These are phyloP conservation scores for Botrytis galanthina DNA, from an alignment of 2,329 filamentous ascomycete genomes.

Conservation along the genomic window DNA sequence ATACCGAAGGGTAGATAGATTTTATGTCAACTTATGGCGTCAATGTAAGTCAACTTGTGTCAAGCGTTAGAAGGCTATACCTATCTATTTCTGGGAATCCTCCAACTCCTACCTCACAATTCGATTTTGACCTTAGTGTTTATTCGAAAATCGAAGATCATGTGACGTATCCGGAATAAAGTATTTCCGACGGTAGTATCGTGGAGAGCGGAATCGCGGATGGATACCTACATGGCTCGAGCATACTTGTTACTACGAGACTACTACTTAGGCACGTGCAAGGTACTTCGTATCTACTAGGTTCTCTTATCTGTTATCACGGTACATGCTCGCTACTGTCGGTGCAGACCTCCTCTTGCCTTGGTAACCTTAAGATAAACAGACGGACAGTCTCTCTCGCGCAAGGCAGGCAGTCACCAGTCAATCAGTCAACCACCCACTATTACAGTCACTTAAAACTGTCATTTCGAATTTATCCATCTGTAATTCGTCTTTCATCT, in stretches of 20 bases:
- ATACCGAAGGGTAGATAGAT: not conserved
- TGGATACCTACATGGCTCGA: too few species aligned
- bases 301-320: constrained; percentile 5
- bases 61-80: not conserved
- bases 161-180: not conserved
- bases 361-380: too few species aligned
- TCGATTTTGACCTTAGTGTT: constrained; percentile 13
- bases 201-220: too few species aligned
- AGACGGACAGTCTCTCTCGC: not conserved
- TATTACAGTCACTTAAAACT: too few species aligned
- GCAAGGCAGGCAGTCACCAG: not conserved
- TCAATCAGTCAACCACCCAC: not conserved
- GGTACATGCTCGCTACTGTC: not conserved
- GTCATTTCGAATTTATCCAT: not conserved
- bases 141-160: not conserved
- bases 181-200: not conserved
- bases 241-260: too few species aligned
- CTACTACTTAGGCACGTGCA: too few species aligned
- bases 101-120: not conserved
- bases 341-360: too few species aligned
- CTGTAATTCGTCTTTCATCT: not conserved
- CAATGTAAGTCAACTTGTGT: not conserved
- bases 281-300: too few species aligned
- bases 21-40: not conserved
- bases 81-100: not conserved